Percentiles rank a stretch among this genome's conserved stretches.
Conservation (phyloP, 2,329 filamentous ascomycete genomes). For the Passalora sequoiae region DNA sequence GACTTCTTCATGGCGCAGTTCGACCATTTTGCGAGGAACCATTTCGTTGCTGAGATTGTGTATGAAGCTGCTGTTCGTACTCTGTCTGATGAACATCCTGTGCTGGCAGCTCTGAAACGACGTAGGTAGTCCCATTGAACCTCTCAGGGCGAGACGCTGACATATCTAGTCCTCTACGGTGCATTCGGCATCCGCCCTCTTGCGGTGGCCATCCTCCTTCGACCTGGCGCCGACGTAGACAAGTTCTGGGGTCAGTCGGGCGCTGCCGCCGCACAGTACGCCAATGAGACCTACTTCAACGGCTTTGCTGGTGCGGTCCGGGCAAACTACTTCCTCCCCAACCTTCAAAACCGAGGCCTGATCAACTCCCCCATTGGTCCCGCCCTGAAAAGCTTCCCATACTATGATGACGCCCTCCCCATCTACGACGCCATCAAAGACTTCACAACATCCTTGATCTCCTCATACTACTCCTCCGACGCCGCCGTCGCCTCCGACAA, state of each 20-base stretch:
- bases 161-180: too few relatives aligned
- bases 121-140: too few relatives aligned
- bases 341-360: constrained; percentile 40
- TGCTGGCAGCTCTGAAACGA: constrained; percentile 38
- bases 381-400: constrained; percentile 41
- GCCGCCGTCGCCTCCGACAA: constrained; percentile 33
- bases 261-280: constrained; percentile 11
- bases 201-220: constrained; percentile 15
- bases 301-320: constrained; percentile 29
- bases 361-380: constrained; percentile 36
- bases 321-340: constrained; percentile 38
- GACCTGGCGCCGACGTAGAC: constrained; percentile 26
- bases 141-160: too few relatives aligned
- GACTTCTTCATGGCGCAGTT: constrained; percentile 45
- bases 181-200: constrained; percentile 28
- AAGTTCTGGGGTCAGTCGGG: constrained; percentile 17
- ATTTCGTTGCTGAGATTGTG: constrained; percentile 42
- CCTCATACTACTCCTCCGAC: constrained; percentile 42
- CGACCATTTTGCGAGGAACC: constrained; percentile 43
- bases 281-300: constrained; percentile 14
- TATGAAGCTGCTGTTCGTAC: constrained; percentile 46
- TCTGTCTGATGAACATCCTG: constrained; percentile 44
- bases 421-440: constrained; percentile 36
- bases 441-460: constrained; percentile 42
- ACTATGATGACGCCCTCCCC: constrained; percentile 40